Conservation (phyloP, 2,329 filamentous ascomycete genomes). For the Chaetothyriales sp. region DNA sequence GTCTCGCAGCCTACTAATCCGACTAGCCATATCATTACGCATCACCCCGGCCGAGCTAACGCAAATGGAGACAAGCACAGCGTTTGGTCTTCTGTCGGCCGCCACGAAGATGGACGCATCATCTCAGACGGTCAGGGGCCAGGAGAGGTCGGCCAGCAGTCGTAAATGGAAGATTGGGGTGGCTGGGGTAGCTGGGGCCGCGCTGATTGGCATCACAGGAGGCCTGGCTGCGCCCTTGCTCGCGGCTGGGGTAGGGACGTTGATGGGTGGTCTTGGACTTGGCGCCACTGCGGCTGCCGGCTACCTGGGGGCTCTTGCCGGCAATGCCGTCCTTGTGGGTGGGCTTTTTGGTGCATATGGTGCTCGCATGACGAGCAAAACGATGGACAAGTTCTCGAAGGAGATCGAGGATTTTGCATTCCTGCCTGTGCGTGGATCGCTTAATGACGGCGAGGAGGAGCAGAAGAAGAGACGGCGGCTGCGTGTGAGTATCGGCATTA, state of each 20-base stretch:
- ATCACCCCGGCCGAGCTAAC: conserved; percentile 47
- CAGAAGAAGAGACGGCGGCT: conserved; percentile 37
- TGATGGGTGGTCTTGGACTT: conserved; percentile 52
- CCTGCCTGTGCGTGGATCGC: conserved; percentile 40
- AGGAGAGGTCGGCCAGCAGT: conserved; percentile 44
- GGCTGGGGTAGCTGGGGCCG: conserved; percentile 65
- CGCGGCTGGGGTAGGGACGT: conserved; percentile 57
- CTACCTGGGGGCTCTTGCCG: conserved; percentile 47
- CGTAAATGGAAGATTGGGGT: conserved; percentile 63
- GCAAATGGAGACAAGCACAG: conserved; percentile 57
- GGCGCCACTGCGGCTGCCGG: conserved; percentile 34
- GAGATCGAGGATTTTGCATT: conserved; percentile 72
- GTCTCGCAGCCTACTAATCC: conserved; percentile 53
- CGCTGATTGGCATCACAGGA: conserved; percentile 62
- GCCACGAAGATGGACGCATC: conserved; percentile 27
- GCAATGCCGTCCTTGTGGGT: conserved; percentile 58
- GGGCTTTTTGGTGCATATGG: conserved; percentile 71
- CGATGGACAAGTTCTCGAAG: conserved; percentile 62
- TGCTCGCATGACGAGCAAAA: conserved; percentile 57
- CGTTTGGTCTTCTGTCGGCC: conserved; percentile 53
- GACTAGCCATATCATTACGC: conserved; percentile 52
- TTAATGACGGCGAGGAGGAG: conserved; percentile 20
- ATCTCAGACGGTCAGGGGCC: conserved; percentile 52
- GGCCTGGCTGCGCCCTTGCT: conserved; percentile 57
- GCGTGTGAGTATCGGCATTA: conserved; percentile 58